These are phyloP conservation scores for Suillus decipiens DNA, from an alignment of 768 basidiomycete genomes.

Conservation along the genomic window DNA sequence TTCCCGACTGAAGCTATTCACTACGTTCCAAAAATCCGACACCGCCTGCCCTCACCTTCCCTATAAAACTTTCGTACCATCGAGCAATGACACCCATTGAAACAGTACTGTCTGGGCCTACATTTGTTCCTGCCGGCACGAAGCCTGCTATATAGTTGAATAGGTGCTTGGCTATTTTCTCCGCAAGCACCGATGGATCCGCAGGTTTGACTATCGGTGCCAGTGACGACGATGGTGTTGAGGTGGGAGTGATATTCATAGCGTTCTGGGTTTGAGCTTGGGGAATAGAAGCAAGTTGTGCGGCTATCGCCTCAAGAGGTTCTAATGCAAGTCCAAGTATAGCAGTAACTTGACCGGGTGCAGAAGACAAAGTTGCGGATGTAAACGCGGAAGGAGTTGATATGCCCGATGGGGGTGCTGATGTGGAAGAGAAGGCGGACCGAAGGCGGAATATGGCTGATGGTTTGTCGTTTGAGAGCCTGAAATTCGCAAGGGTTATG, in stretches of 20 bases:
- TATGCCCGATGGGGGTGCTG: slow-evolving; percentile 33
- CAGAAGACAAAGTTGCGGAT: slow-evolving; percentile 30
- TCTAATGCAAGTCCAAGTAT: slow-evolving; percentile 82
- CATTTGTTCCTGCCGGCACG: slow-evolving; percentile 36
- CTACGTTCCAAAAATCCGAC: slow-evolving; percentile 59
- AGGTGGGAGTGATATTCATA: slow-evolving; percentile 29
- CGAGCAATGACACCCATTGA: slow-evolving; percentile 63
- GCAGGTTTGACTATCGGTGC: slow-evolving; percentile 25
- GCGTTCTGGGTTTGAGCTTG: slow-evolving; percentile 22
- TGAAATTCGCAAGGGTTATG: slow-evolving; percentile 26
- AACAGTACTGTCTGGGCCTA: slow-evolving; percentile 54
- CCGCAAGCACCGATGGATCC: slow-evolving; percentile 61
- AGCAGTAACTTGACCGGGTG: slow-evolving; percentile 58
- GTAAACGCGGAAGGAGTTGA: slow-evolving; percentile 35
- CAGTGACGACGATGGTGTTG: slow-evolving; percentile 18
- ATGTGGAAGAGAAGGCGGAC: slow-evolving; percentile 52
- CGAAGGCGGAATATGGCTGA: slow-evolving; percentile 86
- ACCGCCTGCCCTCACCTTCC: slow-evolving; percentile 60
- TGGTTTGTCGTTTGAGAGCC: slow-evolving; percentile 89
- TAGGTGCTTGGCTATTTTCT: slow-evolving; percentile 71
- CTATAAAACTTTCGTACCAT: slow-evolving; percentile 72
- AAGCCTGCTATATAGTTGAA: slow-evolving; percentile 78
- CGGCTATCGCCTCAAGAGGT: slow-evolving; percentile 61
- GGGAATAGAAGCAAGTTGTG: slow-evolving; percentile 55
- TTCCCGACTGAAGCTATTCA: slow-evolving; percentile 16